Percentiles rank a stretch among this genome's conserved stretches.
phyloP scores from a whole-genome alignment of 345 rosid genomes.

The Abelmoschus esculentus region DNA sequence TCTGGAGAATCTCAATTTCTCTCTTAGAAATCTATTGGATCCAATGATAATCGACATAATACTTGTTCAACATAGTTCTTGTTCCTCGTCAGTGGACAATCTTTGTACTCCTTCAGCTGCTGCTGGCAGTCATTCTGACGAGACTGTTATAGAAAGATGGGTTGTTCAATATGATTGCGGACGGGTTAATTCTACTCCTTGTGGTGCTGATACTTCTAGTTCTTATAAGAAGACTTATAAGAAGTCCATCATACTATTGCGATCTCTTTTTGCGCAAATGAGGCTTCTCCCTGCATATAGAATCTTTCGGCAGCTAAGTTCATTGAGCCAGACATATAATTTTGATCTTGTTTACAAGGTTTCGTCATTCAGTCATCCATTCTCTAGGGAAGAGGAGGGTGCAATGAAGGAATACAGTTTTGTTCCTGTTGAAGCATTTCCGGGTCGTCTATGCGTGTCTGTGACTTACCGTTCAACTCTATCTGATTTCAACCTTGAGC shows the following conservation, averaged over 20 bases:
- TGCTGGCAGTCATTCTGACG: slow-evolving; percentile 19
- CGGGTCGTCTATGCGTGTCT: slow-evolving; percentile 57
- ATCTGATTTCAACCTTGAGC: slow-evolving; percentile 63
- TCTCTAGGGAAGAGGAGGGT: slow-evolving; percentile 53
- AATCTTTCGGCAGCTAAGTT: slow-evolving; percentile 54
- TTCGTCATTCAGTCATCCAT: slow-evolving; percentile 62
- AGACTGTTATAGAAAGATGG: slow-evolving; percentile 89
- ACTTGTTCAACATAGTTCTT: slow-evolving; percentile 41
- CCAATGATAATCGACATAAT: slow-evolving; percentile 78
- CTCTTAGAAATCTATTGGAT: slow-evolving; percentile 65
- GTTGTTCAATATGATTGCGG: slow-evolving; percentile 65
- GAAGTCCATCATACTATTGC: slow-evolving; percentile 64
- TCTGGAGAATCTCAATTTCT: slow-evolving; percentile 56
- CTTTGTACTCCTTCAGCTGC: slow-evolving; percentile 19
- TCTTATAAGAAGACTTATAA: slow-evolving; percentile 71
- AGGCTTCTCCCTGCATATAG: slow-evolving; percentile 81
- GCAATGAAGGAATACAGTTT: slow-evolving; percentile 55
- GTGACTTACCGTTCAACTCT: slow-evolving; percentile 59
- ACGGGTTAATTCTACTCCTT: slow-evolving; percentile 30
- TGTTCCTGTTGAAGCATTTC: slow-evolving; percentile 68
- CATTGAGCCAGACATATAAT: slow-evolving; percentile 50
- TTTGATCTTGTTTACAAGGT: slow-evolving; percentile 70
- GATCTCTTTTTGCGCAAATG: slow-evolving; percentile 64
- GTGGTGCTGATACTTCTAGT: slow-evolving; percentile 29
- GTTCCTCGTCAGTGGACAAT: slow-evolving; percentile 31